Base-by-base conservation (phyloP, 371 early-diverging fungal genomes). In the Mucor sp. region DNA sequence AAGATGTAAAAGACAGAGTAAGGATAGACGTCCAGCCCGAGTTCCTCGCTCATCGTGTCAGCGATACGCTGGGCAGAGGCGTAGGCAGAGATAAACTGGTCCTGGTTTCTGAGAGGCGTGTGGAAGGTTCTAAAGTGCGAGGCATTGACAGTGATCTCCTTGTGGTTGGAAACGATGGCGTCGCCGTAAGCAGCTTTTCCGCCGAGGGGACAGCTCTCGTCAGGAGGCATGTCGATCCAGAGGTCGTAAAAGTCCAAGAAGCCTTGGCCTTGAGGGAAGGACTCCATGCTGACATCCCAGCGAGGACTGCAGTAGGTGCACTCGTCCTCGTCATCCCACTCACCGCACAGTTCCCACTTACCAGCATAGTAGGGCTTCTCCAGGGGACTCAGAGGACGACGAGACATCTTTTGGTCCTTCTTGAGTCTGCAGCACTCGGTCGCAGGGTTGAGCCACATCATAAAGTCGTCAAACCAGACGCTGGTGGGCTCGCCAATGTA, bases 1-100 rank as follows among this genome's bases (percentile, higher is more conserved):
- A 91, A 93, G 55, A 92, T 82, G 69, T 91, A 91, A 67, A 90
- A 91, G 8, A 91, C 79, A 8, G 91, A 90, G 67, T 92, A 93
- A 0, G 91, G 89, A 66, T 86, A 91, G 5, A 93, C 86, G 0
- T 79, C 78, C 17, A 87, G 33, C 0, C 82, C 83, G 4, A 85
- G 75, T 12, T 80, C 78, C 17, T 72, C 60, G n/a, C 79, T 72
- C 0, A 91, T 74, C 2, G 79, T 79, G 4, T 84, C 72, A 3
- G 92, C 85, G 35, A 93, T 91, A 58, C 90, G 86, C 47, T 82
- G 78, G 7, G 91, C 90, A 6, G 86, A 82, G 28, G 71, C 83
- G 72, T 86, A 85, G 6, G 90, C 91, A 11, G 76, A 74, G 61
- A 93, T 92, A 63, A 89, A 91, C 43, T 91, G 89, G 6, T 77